Base-by-base conservation (phyloP, 345 rosid genomes). In the Zanthoxylum bungeanum region DNA sequence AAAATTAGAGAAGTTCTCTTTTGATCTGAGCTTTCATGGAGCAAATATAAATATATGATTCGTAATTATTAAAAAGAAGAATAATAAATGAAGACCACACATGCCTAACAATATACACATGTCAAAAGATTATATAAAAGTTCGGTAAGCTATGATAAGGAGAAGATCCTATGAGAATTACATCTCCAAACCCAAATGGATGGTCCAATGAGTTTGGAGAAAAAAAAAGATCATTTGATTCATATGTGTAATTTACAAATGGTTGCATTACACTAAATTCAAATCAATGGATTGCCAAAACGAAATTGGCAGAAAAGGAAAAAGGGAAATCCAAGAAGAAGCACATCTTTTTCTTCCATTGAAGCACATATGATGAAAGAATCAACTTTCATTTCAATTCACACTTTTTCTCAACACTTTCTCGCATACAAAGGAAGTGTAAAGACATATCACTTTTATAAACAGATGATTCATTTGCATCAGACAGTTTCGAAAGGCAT, bases 401-500 rank as follows among this genome's bases (percentile, higher is more conserved):
- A 40, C 16, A 24, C 72, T 69, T 70, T 28, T 44, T 24, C 7
- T 14, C 46, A 46, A 69, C 52, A 55, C 66, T 75, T 79, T 81
- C 70, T 71, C 56, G 37, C 55, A 77, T 79, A 79, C 81, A 78
- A 51, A 72, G 75, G 77, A 78, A 77, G 83, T 77, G 72, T 74
- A 78, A 83, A 80, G 80, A 62, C 68, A 59, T 7, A 51, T 24
- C 25, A 50, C 2, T 24, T 7, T 61, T 19, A 11, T 44, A 68
- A 74, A 51, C 62, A 64, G 46, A 40, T 34, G 75, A 59, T 62
- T 71, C 57, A 76, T 44, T 21, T 55, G 69, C 67, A 72, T 42
- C 28, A 36, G 40, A 51, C 5, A 25, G 64, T 58, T 69, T 44
- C 74, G 46, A 60, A 57, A 69, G 19, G 31, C 79, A 37, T 7